Conservation (phyloP, 352 stramenopile genomes). For the Phytophthora aleatoria region DNA sequence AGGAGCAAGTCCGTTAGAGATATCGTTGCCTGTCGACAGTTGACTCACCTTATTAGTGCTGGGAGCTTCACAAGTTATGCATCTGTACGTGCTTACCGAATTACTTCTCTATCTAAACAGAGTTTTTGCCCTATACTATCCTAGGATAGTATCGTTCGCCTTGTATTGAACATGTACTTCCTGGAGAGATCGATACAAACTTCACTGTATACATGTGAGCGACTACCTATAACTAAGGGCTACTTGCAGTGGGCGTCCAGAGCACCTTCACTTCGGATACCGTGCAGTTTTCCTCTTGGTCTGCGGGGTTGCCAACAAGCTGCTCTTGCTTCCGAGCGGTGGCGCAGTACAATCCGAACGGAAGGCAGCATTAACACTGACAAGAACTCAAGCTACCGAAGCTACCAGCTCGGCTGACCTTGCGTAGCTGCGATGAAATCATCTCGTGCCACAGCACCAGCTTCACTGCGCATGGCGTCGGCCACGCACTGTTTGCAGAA, state of each 20-base stretch:
- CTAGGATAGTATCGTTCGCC: too few relatives aligned
- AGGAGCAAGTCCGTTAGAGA: too few relatives aligned
- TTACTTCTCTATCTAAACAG: too few relatives aligned
- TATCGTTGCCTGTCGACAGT: too few relatives aligned
- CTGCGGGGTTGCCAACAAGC: neutral
- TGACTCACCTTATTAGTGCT: too few relatives aligned
- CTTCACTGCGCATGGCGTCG: constrained; percentile 38
- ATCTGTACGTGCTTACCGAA: too few relatives aligned
- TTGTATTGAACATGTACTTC: too few relatives aligned
- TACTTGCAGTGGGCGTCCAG: neutral
- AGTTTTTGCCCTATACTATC: too few relatives aligned
- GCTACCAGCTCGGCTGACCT: constrained; percentile 29
- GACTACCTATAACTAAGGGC: neutral
- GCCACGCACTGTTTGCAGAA: constrained; percentile 44
- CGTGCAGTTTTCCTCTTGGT: constrained; percentile 20
- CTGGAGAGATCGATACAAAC: too few relatives aligned
- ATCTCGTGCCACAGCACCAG: constrained; percentile 30
- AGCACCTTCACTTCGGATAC: neutral
- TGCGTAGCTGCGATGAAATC: constrained; percentile 28
- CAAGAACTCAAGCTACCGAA: neutral
- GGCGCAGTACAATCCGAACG: neutral
- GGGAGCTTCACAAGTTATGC: too few relatives aligned
- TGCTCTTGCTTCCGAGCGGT: constrained; percentile 1
- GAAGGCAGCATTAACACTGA: neutral
- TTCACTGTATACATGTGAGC: too few relatives aligned